A percentile compares a stretch with the other conserved stretches of the same genome.
phyloP scores from a whole-genome alignment of 331 rosid species.

The Stylosanthes scabra region DNA sequence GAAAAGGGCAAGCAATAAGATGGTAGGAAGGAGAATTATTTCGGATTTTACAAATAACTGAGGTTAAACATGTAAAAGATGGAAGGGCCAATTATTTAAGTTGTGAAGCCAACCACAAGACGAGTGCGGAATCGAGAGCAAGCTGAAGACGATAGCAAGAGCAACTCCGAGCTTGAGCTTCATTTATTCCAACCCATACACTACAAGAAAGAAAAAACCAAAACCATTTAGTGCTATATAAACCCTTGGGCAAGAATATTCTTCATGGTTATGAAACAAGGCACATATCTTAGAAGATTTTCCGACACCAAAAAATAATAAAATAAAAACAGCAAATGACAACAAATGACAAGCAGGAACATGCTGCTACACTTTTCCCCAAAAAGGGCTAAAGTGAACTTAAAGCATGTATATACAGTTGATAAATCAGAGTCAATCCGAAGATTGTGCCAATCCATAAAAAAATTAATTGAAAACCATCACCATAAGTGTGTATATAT shows the following conservation, averaged over 20 bases:
- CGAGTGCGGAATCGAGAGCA: conserved; percentile 63
- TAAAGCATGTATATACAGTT: conserved; percentile 8
- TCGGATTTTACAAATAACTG: conserved; percentile 14
- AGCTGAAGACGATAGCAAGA: conserved; percentile 58
- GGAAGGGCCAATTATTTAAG: conserved; percentile 29
- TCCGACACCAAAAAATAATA: conserved; percentile 2
- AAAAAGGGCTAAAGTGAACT: conserved; percentile 9
- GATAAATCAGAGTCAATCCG: conserved; percentile 10
- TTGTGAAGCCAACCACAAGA: conserved; percentile 70
- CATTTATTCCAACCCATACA: conserved; percentile 69
- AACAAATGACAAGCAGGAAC: conserved; percentile 10
- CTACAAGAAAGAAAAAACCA: conserved; percentile 36
- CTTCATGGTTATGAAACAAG: conserved; percentile 23
- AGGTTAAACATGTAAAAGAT: conserved; percentile 30
- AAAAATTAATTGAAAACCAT: conserved; percentile 7
- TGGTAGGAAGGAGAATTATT: no score
- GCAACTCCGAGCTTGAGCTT: conserved; percentile 53
- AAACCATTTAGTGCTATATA: conserved; percentile 24
- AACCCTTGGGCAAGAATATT: conserved; percentile 23
- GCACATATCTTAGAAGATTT: conserved; percentile 8
- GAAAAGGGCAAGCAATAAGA: conserved; percentile 31
- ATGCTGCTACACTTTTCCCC: not conserved
- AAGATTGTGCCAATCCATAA: conserved; percentile 12
- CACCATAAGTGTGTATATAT: not conserved
- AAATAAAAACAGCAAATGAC: conserved; percentile 10